These are phyloP conservation scores for Fusarium fujikuroi DNA, from an alignment of 2,329 filamentous ascomycete genomes.

Conservation along the genomic window DNA sequence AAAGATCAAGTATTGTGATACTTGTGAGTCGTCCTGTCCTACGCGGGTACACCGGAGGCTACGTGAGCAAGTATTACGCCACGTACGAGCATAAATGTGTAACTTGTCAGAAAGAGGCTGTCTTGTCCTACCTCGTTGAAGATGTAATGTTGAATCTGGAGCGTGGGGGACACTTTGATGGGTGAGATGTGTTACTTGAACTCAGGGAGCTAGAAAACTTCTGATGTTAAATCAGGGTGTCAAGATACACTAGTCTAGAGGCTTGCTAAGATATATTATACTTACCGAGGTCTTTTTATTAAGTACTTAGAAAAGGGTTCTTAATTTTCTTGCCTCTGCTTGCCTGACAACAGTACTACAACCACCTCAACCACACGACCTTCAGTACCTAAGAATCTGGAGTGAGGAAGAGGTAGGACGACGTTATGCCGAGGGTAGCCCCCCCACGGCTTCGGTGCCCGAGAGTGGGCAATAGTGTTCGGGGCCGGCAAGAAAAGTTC, in stretches of 20 bases:
- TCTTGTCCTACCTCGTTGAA: not conserved
- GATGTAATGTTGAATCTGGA: not conserved
- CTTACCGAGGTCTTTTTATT: not conserved
- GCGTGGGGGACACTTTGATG: not conserved
- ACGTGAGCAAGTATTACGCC: not conserved
- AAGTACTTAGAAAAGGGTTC: not conserved
- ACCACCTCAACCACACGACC: not conserved
- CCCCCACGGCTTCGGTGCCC: slow-evolving; percentile 24
- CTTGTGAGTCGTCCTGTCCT: not conserved
- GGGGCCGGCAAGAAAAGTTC: slow-evolving; percentile 12
- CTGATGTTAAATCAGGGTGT: not conserved
- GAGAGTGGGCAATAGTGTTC: slow-evolving; percentile 22
- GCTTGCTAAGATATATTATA: not conserved
- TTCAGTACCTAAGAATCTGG: not conserved
- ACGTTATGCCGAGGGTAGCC: slow-evolving; percentile 22
- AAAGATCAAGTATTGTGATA: not conserved
- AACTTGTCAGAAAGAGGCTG: not conserved
- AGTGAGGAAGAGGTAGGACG: not conserved
- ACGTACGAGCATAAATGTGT: not conserved
- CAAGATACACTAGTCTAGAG: not conserved
- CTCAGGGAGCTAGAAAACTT: not conserved
- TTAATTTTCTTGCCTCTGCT: not conserved
- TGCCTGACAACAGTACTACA: not conserved
- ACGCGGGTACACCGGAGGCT: not conserved
- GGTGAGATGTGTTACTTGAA: not conserved